These are phyloP conservation scores for Candida boidinii DNA, from an alignment of 805 yeast species.

Conservation along the genomic window DNA sequence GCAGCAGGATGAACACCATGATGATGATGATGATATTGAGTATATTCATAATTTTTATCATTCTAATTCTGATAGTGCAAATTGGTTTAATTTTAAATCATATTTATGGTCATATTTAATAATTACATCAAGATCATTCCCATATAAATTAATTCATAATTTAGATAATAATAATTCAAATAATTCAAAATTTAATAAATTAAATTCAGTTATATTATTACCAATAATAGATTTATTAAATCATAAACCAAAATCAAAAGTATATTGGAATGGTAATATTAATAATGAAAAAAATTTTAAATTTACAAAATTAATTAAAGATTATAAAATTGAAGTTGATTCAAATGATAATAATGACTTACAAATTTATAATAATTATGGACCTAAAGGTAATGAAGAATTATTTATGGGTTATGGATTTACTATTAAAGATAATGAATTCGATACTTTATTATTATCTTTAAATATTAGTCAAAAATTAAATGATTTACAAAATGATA, in stretches of 20 bases:
- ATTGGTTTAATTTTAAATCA: constrained; percentile 33
- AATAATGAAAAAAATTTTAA: constrained; percentile 7
- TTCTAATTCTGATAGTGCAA: background rate
- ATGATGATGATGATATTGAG: no score
- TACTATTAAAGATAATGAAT: constrained; percentile 43
- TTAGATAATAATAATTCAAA: constrained; percentile 13
- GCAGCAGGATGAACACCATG: no score
- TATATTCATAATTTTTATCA: background rate
- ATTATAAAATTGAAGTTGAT: background rate
- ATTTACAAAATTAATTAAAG: constrained; percentile 5
- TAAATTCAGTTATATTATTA: constrained; percentile 45
- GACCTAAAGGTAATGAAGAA: constrained; percentile 82
- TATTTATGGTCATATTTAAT: constrained; percentile 72
- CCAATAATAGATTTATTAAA: constrained; percentile 78
- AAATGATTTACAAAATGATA: constrained; percentile 1
- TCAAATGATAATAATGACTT: constrained; percentile 18
- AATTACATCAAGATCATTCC: constrained; percentile 75
- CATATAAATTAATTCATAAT: constrained; percentile 43
- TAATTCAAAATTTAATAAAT: constrained; percentile 53
- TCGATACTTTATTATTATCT: constrained; percentile 52
- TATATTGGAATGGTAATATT: constrained; percentile 49
- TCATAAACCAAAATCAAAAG: constrained; percentile 54
- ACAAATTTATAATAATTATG: constrained; percentile 75
- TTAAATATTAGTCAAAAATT: constrained; percentile 33
- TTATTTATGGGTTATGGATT: constrained; percentile 79